Evolutionary conservation across 176 grass and related monocot species (phyloP), one percentile per base, ranked within the genome.

Genomic region (Aegilops umbellulata): DNA sequence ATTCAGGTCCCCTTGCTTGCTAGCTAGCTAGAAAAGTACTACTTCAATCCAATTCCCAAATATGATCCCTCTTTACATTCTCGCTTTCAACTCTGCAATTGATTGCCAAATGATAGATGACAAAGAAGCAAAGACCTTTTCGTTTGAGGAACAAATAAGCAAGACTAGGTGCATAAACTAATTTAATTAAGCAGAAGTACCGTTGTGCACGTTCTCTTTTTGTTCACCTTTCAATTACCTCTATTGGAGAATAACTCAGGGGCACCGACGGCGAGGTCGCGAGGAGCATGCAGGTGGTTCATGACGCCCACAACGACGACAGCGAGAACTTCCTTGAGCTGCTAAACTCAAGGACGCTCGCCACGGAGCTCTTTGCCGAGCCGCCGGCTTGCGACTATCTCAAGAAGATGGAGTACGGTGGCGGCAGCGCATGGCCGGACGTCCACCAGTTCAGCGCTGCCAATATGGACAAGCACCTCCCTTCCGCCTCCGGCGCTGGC

Each of bases 381-480:
- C 90, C 91, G 19, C 86, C 93, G 23, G 93, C 93, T 26, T 93
- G 83, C 78, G 93, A 98, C 49, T 98, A 95, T 88, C 90, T 98
- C 80, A 98, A 94, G 87, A 98, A 95, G 81, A 90, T 93, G 65
- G 95, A 93, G 82, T 87, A 86, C 67, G 22, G 84, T 5, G 77
- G 81, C 61, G 35, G 71, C 3, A 35, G 84, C 66, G 51, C 64
- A 19, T 88, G 83, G 85, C 60, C 78, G 60, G 88, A 86, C 41
- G 69, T 72, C 22, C 89, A 90, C 66, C 77, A 88, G 70, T 86
- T 91, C 71, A 67, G 77, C 7, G 69, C 85, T 3, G 63, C 86
- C 31, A 65, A 77, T 17, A 67, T 90, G 77, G 86, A 91, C 27
- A 91, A 93, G 62, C 84, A 91, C 53, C 57, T 90, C 64, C 78